Conservation (phyloP, 1,284 basidiomycete genomes). For the Apiotrichum porosum region DNA sequence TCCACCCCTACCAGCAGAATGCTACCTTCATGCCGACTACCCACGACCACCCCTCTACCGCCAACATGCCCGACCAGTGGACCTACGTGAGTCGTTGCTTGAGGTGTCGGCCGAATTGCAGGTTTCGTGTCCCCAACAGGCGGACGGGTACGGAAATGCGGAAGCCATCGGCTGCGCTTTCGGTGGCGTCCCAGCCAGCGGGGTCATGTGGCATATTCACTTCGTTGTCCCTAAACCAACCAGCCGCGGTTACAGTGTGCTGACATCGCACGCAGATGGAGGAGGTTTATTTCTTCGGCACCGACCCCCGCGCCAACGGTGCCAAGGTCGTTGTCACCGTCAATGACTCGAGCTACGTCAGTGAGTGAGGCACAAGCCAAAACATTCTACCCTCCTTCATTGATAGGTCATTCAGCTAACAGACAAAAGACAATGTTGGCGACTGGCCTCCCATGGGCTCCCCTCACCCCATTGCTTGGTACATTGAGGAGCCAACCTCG, state of each 20-base stretch:
- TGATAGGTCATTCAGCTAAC: too few relatives aligned
- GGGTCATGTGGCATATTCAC: too few relatives aligned
- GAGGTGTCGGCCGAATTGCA: too few relatives aligned
- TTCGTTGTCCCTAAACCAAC: too few relatives aligned
- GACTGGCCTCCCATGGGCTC: conserved; percentile 32
- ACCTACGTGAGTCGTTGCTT: conserved; percentile 37
- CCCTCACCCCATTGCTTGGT: conserved; percentile 60
- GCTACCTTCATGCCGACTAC: conserved; percentile 62
- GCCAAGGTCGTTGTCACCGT: conserved; percentile 64
- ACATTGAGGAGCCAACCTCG: conserved; percentile 63
- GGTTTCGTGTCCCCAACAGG: too few relatives aligned
- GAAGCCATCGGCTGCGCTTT: too few relatives aligned
- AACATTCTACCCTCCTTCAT: too few relatives aligned
- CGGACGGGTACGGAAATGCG: too few relatives aligned
- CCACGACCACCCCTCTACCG: conserved; percentile 62
- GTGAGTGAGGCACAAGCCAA: conserved; percentile 49
- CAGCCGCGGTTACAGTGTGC: too few relatives aligned
- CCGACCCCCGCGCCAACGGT: conserved; percentile 63
- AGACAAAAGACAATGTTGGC: conserved; percentile 28
- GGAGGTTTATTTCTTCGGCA: conserved; percentile 66
- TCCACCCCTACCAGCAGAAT: conserved; percentile 63
- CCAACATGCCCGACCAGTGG: conserved; percentile 62
- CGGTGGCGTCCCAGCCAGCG: too few relatives aligned
- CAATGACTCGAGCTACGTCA: conserved; percentile 61
- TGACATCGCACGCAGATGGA: too few relatives aligned